phyloP scores from a whole-genome alignment of 345 rosid genomes.

The Euphorbia lathyris region DNA sequence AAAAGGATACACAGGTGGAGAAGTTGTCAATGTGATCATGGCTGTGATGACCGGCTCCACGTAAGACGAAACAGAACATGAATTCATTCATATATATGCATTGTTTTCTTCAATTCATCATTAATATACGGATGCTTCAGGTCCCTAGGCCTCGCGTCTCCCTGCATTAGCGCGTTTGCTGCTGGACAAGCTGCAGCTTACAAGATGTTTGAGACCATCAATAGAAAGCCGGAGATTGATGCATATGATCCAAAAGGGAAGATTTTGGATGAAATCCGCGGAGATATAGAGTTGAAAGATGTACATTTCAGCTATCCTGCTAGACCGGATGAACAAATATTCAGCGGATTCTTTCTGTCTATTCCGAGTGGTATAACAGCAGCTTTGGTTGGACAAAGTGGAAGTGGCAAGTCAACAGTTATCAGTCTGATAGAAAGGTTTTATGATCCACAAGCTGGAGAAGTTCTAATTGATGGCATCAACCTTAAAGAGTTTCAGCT shows the following conservation, averaged over 20 bases:
- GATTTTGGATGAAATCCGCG: slow-evolving; percentile 52
- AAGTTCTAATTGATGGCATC: slow-evolving; percentile 61
- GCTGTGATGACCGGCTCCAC: slow-evolving; percentile 63
- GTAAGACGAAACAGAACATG: slow-evolving; percentile 33
- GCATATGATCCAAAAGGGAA: slow-evolving; percentile 52
- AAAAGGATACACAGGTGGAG: slow-evolving; percentile 57
- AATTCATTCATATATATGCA: no score
- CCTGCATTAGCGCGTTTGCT: slow-evolving; percentile 67
- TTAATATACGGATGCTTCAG: slow-evolving; percentile 28
- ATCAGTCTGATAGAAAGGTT: slow-evolving; percentile 76
- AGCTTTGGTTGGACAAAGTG: slow-evolving; percentile 85
- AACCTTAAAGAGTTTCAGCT: slow-evolving; percentile 67
- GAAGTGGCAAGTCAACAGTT: slow-evolving; percentile 86
- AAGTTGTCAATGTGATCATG: slow-evolving; percentile 45
- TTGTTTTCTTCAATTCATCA: background rate
- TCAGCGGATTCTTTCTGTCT: slow-evolving; percentile 59
- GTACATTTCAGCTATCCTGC: slow-evolving; percentile 74
- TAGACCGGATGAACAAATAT: slow-evolving; percentile 66
- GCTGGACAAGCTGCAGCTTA: slow-evolving; percentile 77
- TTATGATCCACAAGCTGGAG: slow-evolving; percentile 70
- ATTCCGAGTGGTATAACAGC: slow-evolving; percentile 63
- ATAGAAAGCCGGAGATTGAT: slow-evolving; percentile 66
- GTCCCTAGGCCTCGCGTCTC: slow-evolving; percentile 80
- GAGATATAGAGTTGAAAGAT: slow-evolving; percentile 63
- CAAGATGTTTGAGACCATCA: slow-evolving; percentile 76